Base-by-base conservation (phyloP, 106 monocot species). In the Platanthera zijinensis region DNA sequence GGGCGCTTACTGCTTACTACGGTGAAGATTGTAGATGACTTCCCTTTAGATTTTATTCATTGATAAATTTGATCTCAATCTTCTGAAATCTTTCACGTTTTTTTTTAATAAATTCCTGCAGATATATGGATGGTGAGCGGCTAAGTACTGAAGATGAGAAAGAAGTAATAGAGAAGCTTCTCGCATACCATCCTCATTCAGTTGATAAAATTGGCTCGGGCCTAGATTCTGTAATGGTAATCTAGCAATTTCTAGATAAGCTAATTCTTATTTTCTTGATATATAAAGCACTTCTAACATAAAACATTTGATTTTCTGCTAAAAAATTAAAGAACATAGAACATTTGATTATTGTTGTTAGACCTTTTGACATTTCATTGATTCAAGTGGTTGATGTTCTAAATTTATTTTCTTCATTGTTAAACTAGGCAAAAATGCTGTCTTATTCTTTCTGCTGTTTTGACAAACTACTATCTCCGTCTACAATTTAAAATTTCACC, bases 141-240 rank as follows among this genome's bases (percentile, higher is more conserved):
- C 78, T 95, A 53, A 86, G 54, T 61, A 50, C 76, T 75, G 89
- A 92, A 54, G 89, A 92, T 85, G 83, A 90, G 74, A 86, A 90
- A 77, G 47, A 64, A 74, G 85, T 92, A 8, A 64, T 87, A 72
- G 84, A 90, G 74, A 92, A 90, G 71, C 90, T 95, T 88, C 95
- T 92, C 77, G 80, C 83, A 56, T 85, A 90, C 59, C 95, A 95
- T 80, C 92, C 92, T 49, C 83, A 80, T 85, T 86, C 87, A 54
- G 82, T 84, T 81, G 92, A 90, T 83, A 95, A 92, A 82, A 90
- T 92, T 83, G 92, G 95, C 51, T 85, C 86, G 75, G 95, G 92
- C 18, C 71, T 96, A 73, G 83, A 90, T 76, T 87, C 77, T 70
- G 86, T 95, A 56, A 92, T 95, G 95, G 95, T 95, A 90, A 54